Base-by-base conservation (phyloP, 1,284 basidiomycete species). In the Puccinia novopanici region DNA sequence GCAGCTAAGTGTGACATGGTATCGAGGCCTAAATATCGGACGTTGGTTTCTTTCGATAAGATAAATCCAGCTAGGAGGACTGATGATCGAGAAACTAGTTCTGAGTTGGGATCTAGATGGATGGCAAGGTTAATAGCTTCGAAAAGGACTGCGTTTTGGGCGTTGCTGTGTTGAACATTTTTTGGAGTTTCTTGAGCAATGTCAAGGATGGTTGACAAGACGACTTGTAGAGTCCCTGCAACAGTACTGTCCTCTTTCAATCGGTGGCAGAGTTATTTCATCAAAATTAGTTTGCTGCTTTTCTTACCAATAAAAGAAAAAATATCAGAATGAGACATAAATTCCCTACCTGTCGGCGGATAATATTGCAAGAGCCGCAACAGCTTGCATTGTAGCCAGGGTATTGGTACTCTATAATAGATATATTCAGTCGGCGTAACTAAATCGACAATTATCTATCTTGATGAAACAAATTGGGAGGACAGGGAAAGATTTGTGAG, bases 1-100 rank as follows among this genome's bases (percentile, higher is more conserved):
- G 95, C 95, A 9, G 97, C 97, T 13, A 99, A 90, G 87, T 98
- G 95, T 8, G 97, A 95, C 93, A 99, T 95, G 27, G 95, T 97
- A 85, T 99, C 97, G 76, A 99, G 89, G 34, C 96, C 95, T 57
- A 99, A 91, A 87, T 99, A 99, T 72, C 97, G 90, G 59, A 99
- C 95, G 85, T 99, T 99, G 27, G 97, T 99, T 87, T 99, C 97
- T 85, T 95, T 95, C 4, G 95, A 96, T 73, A 94, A 91, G 83
- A 99, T 98, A 86, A 99, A 98, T 4, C 92, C 90, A 57, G 96
- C 96, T 17, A 99, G 90, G 22, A 98, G 89, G 73, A 94, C 89
- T 0, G 95, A 92, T n/a, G 97, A 94, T 27, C 92, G 93, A 80
- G 90, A 89, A 8, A 98, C 96, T 13, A 98, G 89, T 13, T 91